These are phyloP conservation scores for Isochrysis galbana DNA, from an alignment of 78 protist species.

Conservation along the genomic window DNA sequence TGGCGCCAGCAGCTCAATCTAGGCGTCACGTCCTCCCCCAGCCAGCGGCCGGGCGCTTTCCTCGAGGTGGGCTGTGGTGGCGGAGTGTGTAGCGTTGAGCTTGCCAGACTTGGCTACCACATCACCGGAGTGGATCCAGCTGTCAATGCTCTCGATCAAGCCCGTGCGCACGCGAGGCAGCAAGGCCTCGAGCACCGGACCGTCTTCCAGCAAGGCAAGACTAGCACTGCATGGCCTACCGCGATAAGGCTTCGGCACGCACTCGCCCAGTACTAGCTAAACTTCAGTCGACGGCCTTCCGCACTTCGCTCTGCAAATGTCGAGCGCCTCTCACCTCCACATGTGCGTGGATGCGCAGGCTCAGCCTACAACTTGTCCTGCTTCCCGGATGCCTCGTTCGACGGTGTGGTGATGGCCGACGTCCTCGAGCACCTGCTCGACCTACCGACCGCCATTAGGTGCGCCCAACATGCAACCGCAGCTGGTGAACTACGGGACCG, in stretches of 20 bases:
- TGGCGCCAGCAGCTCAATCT: background rate
- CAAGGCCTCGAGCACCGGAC: background rate
- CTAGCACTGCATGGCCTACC: background rate
- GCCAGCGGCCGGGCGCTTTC: background rate
- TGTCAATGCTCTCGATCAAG: slow-evolving; percentile 10
- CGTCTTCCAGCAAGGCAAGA: too few relatives aligned
- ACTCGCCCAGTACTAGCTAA: too few relatives aligned
- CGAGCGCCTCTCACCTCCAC: too few relatives aligned
- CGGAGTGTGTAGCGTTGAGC: slow-evolving; percentile 46
- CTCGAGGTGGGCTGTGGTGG: slow-evolving; percentile 79
- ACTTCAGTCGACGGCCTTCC: too few relatives aligned
- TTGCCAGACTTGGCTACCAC: slow-evolving; percentile 58
- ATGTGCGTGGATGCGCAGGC: too few relatives aligned
- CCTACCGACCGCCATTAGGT: background rate
- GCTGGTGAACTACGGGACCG: too few relatives aligned
- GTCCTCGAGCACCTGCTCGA: slow-evolving; percentile 25
- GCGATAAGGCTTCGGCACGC: too few relatives aligned
- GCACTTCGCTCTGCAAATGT: too few relatives aligned
- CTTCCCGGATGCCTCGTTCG: background rate
- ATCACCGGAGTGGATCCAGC: slow-evolving; percentile 60
- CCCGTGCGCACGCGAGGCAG: slow-evolving; percentile 6
- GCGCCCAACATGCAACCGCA: background rate
- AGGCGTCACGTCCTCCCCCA: too few relatives aligned
- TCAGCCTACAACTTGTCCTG: background rate
- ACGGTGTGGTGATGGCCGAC: slow-evolving; percentile 9